Percentiles rank a stretch among this genome's conserved stretches.
phyloP scores from a whole-genome alignment of 2,329 filamentous ascomycete species.

The Zymoseptoria pseudotritici region DNA sequence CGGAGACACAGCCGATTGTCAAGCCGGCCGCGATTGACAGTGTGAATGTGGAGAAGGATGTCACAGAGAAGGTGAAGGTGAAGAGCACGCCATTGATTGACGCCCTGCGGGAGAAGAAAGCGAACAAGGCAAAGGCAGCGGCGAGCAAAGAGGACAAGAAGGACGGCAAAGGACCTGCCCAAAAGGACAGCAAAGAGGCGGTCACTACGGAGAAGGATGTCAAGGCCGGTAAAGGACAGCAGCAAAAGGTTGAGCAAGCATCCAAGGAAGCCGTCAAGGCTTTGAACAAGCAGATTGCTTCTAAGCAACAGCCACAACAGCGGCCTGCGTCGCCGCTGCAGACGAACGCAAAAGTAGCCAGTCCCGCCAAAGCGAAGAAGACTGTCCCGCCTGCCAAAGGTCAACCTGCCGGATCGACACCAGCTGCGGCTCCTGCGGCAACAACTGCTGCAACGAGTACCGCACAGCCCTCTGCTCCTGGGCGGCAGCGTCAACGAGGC shows the following conservation, averaged over 20 bases:
- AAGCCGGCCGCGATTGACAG: conserved; percentile 46
- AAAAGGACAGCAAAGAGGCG: conserved; percentile 32
- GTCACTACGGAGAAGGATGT: conserved; percentile 25
- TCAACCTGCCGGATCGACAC: conserved; percentile 14
- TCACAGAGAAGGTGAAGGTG: conserved; percentile 52
- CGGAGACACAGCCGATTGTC: conserved; percentile 66
- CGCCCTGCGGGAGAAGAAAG: conserved; percentile 64
- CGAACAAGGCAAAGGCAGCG: conserved; percentile 23
- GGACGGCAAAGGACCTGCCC: conserved; percentile 15
- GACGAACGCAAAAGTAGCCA: conserved; percentile 26
- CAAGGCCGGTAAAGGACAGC: conserved; percentile 30
- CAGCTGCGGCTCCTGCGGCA: conserved; percentile 29
- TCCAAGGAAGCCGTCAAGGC: conserved; percentile 51
- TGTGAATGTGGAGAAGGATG: conserved; percentile 42
- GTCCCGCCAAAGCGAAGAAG: conserved; percentile 24
- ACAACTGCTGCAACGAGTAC: conserved; percentile 38
- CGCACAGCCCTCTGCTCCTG: conserved; percentile 13
- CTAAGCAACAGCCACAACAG: conserved; percentile 19
- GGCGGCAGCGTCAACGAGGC: conserved; percentile 19
- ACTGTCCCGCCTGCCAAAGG: conserved; percentile 11
- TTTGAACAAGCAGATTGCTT: conserved; percentile 40
- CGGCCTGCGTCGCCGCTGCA: conserved; percentile 14
- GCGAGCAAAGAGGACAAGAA: conserved; percentile 31
- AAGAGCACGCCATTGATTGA: conserved; percentile 85
- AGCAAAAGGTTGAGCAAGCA: conserved; percentile 25